Base-by-base conservation (phyloP, 495 filamentous ascomycete species). In the Daldinia bambusicola region DNA sequence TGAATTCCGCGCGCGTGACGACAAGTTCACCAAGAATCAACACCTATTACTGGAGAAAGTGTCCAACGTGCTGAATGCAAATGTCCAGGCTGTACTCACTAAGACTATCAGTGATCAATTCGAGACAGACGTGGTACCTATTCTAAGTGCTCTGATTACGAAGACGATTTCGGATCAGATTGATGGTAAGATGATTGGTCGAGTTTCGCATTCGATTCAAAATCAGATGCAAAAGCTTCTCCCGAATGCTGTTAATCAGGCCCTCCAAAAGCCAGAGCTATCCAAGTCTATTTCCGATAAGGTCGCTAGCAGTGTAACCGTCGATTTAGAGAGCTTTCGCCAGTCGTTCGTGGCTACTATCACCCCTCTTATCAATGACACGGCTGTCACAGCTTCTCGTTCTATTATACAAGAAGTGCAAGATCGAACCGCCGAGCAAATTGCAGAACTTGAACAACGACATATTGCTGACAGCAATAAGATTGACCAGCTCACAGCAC, bases 31-130 rank as follows among this genome's bases (percentile, higher is more conserved):
- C 62, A 77, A 72, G 63, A 83, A 80, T 61, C 82, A 84, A 66
- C 80, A 78, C 9, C 69, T 80, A 12, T 71, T 99, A 36, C 85
- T 99, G 57, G 91, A 93, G 20, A 84, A 97, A 48, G 92, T 99
- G 8, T 95, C 93, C 1, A 89, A 87, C 57, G 95, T 95, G 12
- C 84, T 99, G 18, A 91, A 93, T 18, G 90, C 95, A 51, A 98
- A 98, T 68, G 92, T 96, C 32, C 93, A 98, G 77, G 87, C 90
- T 71, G 91, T 90, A 26, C 84, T 97, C 36, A 81, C 87, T 30
- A 87, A 86, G 31, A 90, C 96, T 62, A 87, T 97, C 57, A 84
- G 83, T 30, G 79, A 82, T 45, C 89, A 87, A 76, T 92, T 95
- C 68, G 84, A 90, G 71, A 80, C 84, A 38, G 83, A 82, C 16